phyloP scores from a whole-genome alignment of 495 filamentous ascomycete species.

The Daldinia grandis region DNA sequence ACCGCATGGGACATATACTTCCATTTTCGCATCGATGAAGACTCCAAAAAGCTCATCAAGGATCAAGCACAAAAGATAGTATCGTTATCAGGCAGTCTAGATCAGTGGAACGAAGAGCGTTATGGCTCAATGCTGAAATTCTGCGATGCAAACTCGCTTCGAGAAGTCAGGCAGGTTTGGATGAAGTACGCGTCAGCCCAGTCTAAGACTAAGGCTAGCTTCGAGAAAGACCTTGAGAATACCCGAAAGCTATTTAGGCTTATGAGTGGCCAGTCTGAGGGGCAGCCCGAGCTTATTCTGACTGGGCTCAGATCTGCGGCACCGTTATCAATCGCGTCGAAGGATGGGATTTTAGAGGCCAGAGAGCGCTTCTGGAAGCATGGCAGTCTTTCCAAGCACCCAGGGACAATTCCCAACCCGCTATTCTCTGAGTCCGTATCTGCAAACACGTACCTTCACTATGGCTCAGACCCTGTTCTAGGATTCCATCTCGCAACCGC shows the following conservation, averaged over 20 bases:
- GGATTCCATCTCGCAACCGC: slow-evolving; percentile 47
- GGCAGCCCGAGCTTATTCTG: background rate
- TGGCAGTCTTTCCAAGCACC: slow-evolving; percentile 7
- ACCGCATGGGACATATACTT: slow-evolving; percentile 43
- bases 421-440: slow-evolving; percentile 27
- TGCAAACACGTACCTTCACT: slow-evolving; percentile 33
- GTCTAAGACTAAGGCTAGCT: background rate
- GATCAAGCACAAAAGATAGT: slow-evolving; percentile 36
- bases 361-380: slow-evolving; percentile 21
- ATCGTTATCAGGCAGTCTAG: slow-evolving; percentile 23
- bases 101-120: slow-evolving; percentile 32
- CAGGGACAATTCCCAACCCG: slow-evolving; percentile 29
- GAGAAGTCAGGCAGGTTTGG: slow-evolving; percentile 39
- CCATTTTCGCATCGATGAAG: slow-evolving; percentile 32
- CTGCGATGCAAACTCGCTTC: slow-evolving; percentile 38
- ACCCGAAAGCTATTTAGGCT: background rate
- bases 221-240: slow-evolving; percentile 21
- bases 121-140: slow-evolving; percentile 44
- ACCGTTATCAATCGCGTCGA: slow-evolving; percentile 8
- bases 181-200: slow-evolving; percentile 25
- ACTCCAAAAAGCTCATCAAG: slow-evolving; percentile 26
- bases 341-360: background rate
- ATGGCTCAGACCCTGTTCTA: slow-evolving; percentile 38
- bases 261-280: background rate
- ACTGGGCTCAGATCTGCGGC: slow-evolving; percentile 18